Evolutionary conservation across 345 rosid genomes (phyloP).

Genomic region (Eucalyptus brandiana): DNA sequence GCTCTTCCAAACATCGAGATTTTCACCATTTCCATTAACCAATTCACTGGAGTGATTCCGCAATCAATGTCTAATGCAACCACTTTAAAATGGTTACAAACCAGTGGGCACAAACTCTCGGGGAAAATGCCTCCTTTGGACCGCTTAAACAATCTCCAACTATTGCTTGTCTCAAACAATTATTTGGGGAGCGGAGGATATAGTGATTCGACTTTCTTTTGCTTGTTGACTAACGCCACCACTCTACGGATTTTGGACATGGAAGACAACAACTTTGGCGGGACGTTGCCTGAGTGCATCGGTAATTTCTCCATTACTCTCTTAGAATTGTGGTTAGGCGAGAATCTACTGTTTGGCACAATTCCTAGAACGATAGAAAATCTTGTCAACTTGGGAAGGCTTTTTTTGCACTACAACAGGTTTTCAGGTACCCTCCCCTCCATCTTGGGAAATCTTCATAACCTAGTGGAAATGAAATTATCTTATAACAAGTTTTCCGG

Average conservation of each 20-base stretch:
- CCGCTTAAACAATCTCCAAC: background rate
- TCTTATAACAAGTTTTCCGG: background rate
- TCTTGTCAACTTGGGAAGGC: background rate
- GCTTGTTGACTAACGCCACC: background rate
- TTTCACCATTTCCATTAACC: background rate
- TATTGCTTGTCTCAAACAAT: background rate
- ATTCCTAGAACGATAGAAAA: background rate
- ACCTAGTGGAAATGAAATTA: background rate
- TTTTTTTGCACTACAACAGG: background rate
- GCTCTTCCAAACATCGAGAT: background rate
- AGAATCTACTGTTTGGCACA: background rate
- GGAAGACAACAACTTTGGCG: background rate
- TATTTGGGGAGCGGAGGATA: background rate
- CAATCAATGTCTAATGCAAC: background rate
- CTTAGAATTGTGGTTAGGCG: accelerated
- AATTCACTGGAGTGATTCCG: background rate
- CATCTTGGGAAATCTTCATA: background rate
- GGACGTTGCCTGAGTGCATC: background rate
- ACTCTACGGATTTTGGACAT: accelerated
- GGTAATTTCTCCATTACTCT: background rate
- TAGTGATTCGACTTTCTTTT: background rate
- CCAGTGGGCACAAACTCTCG: background rate
- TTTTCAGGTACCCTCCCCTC: slow-evolving; percentile 1
- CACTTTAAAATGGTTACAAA: background rate
- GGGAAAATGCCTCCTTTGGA: slow-evolving; percentile 4